Evolutionary conservation across 2,329 filamentous ascomycete genomes (phyloP), one percentile per base, ranked within the genome.

Genomic region (Aspergillus ruber): DNA sequence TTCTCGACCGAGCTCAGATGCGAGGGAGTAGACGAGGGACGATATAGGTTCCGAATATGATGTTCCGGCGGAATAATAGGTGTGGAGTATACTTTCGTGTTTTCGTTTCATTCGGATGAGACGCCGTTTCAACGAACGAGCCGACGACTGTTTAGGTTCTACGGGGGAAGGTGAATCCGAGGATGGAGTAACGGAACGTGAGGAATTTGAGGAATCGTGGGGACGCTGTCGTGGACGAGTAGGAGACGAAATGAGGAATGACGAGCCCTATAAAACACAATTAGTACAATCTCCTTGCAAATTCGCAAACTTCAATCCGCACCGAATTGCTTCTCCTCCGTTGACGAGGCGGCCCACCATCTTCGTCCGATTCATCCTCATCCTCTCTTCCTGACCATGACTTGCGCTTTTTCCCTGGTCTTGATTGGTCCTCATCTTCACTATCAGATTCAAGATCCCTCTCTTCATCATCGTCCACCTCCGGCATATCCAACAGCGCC

Each of bases 11-110:
- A 98, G 81, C 63, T 97, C 93, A 1, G 90, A 95, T 1, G 91
- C 93, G 12, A 98, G 77, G 0, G 90, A 94, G 68, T 97, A 98
- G 62, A 96, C 81, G 72, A 97, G 85, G 0, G 90, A 95, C 0
- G 90, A 93, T 47, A 97, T 88, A 1, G 93, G 93, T 64, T 98
- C 93, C 0, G 91, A 91, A 63, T 95, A 96, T 2, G 90, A 95
- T 2, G 88, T 85, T 36, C 93, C 93, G 25, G 88, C 79, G 23
- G 83, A 80, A 71, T 97, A 96, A 70, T 98, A 97, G 53, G 82
- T 79, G 43, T 86, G 82, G 33, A 97, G 74, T 1, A 90, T 76
- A 0, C 72, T 68, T 66, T 95, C 88, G 56, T 96, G 84, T 58
- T 90, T 85, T 51, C 81, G 77, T 46, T 88, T 84, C 57, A 96